Percentiles rank a stretch among this genome's conserved stretches.
Evolutionary conservation across 345 rosid species (phyloP).

Genomic region (Aquilaria yunnanensis): DNA sequence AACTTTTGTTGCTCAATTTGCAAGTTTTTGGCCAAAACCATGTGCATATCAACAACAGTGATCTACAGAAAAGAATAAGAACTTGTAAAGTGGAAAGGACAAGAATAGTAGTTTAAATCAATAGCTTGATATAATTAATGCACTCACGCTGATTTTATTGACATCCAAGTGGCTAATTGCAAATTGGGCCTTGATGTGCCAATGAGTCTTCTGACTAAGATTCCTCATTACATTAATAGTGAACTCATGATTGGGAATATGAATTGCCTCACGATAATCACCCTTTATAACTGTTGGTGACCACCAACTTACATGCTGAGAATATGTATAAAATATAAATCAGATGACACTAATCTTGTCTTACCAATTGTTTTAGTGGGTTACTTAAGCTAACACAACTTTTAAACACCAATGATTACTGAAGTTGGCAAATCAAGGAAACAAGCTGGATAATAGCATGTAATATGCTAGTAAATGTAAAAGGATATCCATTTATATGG

Average conservation of each 20-base stretch:
- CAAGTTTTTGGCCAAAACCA: constrained; percentile 89
- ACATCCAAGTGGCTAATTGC: constrained; percentile 93
- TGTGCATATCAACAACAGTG: constrained; percentile 92
- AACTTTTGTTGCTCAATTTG: constrained; percentile 90
- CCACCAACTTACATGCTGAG: constrained; percentile 97
- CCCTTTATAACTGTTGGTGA: constrained; percentile 94
- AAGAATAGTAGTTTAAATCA: neutral
- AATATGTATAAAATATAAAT: constrained; percentile 1
- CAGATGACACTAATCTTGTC: no score
- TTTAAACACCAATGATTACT: neutral
- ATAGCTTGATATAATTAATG: constrained; percentile 10
- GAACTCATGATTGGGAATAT: constrained; percentile 94
- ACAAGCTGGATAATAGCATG: no score
- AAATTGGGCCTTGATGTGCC: constrained; percentile 91
- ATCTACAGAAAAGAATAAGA: constrained; percentile 31
- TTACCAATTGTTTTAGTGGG: no score
- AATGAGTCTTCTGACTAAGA: constrained; percentile 91
- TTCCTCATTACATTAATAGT: constrained; percentile 85
- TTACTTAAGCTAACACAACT: no score
- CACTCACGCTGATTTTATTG: constrained; percentile 72
- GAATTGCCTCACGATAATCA: constrained; percentile 95
- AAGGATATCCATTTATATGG: no score
- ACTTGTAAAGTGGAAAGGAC: neutral
- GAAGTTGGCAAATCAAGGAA: constrained; percentile 8
- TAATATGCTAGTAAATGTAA: no score